Base-by-base conservation (phyloP, 441 rosid genomes). In the Gossypium gossypioides region DNA sequence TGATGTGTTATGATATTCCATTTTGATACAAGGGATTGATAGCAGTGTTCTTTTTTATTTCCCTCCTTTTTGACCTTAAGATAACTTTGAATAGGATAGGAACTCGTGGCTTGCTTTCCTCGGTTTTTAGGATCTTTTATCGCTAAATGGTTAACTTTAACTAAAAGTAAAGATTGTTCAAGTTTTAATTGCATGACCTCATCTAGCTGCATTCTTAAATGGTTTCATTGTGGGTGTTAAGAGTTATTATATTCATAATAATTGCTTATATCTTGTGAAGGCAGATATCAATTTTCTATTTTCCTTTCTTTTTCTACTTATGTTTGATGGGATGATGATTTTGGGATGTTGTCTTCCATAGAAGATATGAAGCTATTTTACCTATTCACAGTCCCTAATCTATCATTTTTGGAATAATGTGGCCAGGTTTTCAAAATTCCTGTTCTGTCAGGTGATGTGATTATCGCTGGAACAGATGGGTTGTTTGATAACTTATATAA, bases 401-500 rank as follows among this genome's bases (percentile, higher is more conserved):
- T 21, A 40, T 37, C 22, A 37, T 21, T 42, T 7, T 44, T 71
- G 44, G 74, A n/a, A 42, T 58, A 24, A 57, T 60, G 48, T 46
- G 58, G 13, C 60, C 80, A 91, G 97, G 92, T 95, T 32, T 95
- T 92, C 76, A 85, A 82, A 68, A 84, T 92, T 65, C 87, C 93
- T 13, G 91, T 87, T n/a, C 81, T 83, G 46, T 84, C 83, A 1
- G 97, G 99, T 40, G 99, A 95, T 81, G 97, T 86, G 22, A 84
- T 92, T 40, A 82, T 94, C 27, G 92, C 97, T 9, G 99, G 98
- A 75, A 89, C 98, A 10, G 99, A 95, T 62, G 99, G 99, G 22
- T 62, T 95, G 71, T 92, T 89, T 72, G 98, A 91, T 81, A 95
- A 95, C 84, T 81, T 91, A 74, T 92, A 88, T 80, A 88, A 88